phyloP scores from a whole-genome alignment of 768 basidiomycete species.

The Boletus vermiculosoides region DNA sequence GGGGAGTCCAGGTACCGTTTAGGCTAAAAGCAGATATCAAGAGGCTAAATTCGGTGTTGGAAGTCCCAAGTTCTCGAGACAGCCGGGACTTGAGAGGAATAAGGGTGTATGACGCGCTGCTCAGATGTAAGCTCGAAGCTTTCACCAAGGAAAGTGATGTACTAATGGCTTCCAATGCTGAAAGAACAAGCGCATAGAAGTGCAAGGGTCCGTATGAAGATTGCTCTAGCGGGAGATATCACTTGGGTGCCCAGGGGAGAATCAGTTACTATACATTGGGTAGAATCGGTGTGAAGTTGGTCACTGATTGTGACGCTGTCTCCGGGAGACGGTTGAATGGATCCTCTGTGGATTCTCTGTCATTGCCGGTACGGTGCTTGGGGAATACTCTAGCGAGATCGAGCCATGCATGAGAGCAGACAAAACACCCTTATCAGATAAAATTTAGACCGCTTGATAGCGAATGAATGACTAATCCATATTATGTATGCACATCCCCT shows the following conservation, averaged over 20 bases:
- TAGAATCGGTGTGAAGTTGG: neutral
- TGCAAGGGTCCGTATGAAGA: slow-evolving; percentile 56
- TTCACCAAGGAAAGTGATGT: slow-evolving; percentile 21
- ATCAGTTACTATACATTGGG: neutral
- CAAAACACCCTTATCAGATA: slow-evolving; percentile 25
- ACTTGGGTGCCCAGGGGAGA: slow-evolving; percentile 5
- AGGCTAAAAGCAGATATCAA: slow-evolving; percentile 75
- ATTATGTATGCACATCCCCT: slow-evolving; percentile 3
- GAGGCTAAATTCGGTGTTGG: slow-evolving; percentile 75
- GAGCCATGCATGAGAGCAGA: neutral
- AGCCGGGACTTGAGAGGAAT: slow-evolving; percentile 76
- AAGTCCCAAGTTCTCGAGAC: slow-evolving; percentile 66
- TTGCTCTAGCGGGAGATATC: slow-evolving; percentile 35
- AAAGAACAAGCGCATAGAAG: slow-evolving; percentile 70
- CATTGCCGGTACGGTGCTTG: neutral
- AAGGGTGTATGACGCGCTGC: slow-evolving; percentile 69
- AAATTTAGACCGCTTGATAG: slow-evolving; percentile 3
- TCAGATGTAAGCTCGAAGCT: neutral
- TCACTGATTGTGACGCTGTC: neutral
- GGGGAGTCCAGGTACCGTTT: slow-evolving; percentile 75
- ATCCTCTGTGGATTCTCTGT: neutral
- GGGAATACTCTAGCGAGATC: neutral
- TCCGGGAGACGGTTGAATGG: neutral
- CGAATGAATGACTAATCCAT: slow-evolving; percentile 18
- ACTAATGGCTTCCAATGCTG: slow-evolving; percentile 80